Evolutionary conservation across 2,329 filamentous ascomycete species (phyloP).

Genomic region (Phaeosphaeria sp.): DNA sequence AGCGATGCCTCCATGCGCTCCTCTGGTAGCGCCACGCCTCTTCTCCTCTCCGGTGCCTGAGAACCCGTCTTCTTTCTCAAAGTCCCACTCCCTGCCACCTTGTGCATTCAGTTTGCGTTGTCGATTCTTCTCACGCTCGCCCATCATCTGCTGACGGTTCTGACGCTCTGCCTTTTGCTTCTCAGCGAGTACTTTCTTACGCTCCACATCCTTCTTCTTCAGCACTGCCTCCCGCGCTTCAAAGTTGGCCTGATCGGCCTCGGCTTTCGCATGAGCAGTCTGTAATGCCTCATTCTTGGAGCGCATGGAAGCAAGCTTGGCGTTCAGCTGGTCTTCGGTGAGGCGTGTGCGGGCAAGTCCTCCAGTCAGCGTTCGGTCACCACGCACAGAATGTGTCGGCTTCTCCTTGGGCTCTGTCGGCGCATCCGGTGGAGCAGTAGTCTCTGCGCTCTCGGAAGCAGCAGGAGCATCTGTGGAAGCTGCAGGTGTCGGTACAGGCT

Average conservation of each 20-base stretch:
- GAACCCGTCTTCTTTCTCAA: constrained; percentile 66
- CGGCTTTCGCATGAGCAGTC: constrained; percentile 68
- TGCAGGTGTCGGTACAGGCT: constrained; percentile 26
- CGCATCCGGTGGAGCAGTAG: constrained; percentile 19
- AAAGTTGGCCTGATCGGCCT: constrained; percentile 71
- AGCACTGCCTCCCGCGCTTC: constrained; percentile 68
- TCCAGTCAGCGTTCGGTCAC: constrained; percentile 43
- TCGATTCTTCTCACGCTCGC: constrained; percentile 67
- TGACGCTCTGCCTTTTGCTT: constrained; percentile 55
- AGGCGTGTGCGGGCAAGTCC: constrained; percentile 51
- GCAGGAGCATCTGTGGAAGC: constrained; percentile 8
- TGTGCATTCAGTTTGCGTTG: constrained; percentile 65
- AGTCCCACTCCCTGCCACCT: constrained; percentile 68
- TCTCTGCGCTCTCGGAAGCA: constrained; percentile 15
- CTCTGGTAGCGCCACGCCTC: constrained; percentile 55
- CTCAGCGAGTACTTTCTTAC: constrained; percentile 45
- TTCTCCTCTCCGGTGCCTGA: constrained; percentile 49
- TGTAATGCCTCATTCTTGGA: constrained; percentile 66
- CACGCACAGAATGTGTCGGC: constrained; percentile 38
- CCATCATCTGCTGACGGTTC: constrained; percentile 66
- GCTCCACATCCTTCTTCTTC: constrained; percentile 55
- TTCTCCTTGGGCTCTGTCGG: constrained; percentile 32
- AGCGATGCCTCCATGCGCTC: constrained; percentile 60
- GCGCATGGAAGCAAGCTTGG: constrained; percentile 66
- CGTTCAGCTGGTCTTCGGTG: constrained; percentile 68